phyloP scores from a whole-genome alignment of 805 yeast genomes.

The Candida ficus region DNA sequence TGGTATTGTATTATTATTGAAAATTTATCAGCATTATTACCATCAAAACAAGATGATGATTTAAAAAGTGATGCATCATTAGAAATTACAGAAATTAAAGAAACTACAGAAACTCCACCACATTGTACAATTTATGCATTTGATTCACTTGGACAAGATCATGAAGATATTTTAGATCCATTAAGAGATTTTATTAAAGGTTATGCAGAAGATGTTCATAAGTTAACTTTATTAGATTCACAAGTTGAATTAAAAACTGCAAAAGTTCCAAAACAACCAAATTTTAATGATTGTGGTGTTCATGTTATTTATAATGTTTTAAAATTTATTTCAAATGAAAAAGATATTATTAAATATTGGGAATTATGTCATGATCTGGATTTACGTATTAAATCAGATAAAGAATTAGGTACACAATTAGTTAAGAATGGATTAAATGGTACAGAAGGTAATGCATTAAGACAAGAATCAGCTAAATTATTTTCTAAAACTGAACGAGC shows the following conservation, averaged over 20 bases:
- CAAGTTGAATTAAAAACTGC: slow-evolving; percentile 46
- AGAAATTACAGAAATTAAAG: no score
- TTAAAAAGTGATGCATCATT: neutral
- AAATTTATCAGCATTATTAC: slow-evolving; percentile 36
- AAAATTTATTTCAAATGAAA: slow-evolving; percentile 48
- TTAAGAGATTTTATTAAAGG: slow-evolving; percentile 54
- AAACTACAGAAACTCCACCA: neutral
- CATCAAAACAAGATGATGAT: neutral
- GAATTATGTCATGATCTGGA: slow-evolving; percentile 7
- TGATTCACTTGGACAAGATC: slow-evolving; percentile 70
- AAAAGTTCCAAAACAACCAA: slow-evolving; percentile 76
- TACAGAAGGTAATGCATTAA: neutral
- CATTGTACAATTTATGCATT: slow-evolving; percentile 39
- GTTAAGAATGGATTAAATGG: neutral
- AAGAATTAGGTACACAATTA: neutral
- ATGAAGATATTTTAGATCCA: slow-evolving; percentile 45
- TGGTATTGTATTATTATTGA: slow-evolving; percentile 83
- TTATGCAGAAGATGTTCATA: slow-evolving; percentile 64
- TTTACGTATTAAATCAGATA: neutral
- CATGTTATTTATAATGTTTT: slow-evolving; percentile 75
- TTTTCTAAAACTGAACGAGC: slow-evolving; percentile 2
- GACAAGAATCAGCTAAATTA: neutral
- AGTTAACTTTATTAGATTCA: slow-evolving; percentile 38
- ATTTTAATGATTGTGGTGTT: slow-evolving; percentile 92
- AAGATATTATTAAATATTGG: slow-evolving; percentile 48